These are phyloP conservation scores for Albizia julibrissin DNA, from an alignment of 306 rosid genomes.

Conservation along the genomic window DNA sequence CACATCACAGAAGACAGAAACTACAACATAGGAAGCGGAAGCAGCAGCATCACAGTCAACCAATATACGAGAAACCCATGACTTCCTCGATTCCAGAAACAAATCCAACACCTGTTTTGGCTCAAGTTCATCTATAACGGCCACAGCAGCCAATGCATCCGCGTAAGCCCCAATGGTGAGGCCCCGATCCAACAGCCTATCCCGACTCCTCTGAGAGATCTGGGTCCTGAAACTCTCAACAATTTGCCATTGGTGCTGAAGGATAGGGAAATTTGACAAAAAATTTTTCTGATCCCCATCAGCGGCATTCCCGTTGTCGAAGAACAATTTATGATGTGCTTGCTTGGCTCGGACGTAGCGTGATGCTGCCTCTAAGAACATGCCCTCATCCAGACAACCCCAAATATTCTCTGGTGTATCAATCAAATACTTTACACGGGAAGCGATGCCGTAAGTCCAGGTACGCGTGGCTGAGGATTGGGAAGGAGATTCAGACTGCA, in stretches of 20 bases:
- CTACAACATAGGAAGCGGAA: conserved; percentile 53
- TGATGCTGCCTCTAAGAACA: conserved; percentile 90
- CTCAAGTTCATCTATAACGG: conserved; percentile 74
- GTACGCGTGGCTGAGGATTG: conserved; percentile 32
- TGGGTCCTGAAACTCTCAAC: conserved; percentile 88
- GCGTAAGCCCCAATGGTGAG: conserved; percentile 64
- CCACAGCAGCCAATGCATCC: conserved; percentile 85
- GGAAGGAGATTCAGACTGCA: conserved; percentile 39
- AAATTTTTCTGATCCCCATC: conserved; percentile 46
- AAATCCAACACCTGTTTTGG: conserved; percentile 66
- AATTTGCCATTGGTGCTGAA: conserved; percentile 98
- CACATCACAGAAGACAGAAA: conserved; percentile 78
- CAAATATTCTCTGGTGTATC: conserved; percentile 95
- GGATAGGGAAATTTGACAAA: conserved; percentile 75
- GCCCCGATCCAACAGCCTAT: conserved; percentile 72
- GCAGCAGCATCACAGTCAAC: conserved; percentile 37
- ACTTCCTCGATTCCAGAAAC: conserved; percentile 81
- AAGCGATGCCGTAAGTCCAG: conserved; percentile 71
- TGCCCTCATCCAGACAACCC: conserved; percentile 94
- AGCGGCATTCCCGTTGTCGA: conserved; percentile 12
- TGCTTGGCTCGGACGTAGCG: conserved; percentile 83
- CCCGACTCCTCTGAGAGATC: conserved; percentile 95
- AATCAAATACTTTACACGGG: conserved; percentile 90
- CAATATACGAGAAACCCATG: conserved; percentile 69
- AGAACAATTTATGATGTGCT: conserved; percentile 50